Evolutionary conservation across 176 grass and related monocot genomes (phyloP).

Genomic region (Phyllostachys edulis): DNA sequence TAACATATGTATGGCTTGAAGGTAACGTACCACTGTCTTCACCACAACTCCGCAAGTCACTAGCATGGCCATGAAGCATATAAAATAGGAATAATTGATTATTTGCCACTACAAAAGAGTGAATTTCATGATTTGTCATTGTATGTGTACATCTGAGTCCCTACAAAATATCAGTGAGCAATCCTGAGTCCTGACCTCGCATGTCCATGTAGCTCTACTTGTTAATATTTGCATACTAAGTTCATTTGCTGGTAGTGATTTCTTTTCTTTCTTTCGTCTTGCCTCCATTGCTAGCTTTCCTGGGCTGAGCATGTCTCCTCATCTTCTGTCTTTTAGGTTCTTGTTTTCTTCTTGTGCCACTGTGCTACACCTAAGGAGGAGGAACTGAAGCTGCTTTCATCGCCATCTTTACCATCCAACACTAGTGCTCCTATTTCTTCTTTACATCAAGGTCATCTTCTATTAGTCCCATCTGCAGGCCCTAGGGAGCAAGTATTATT

Average conservation of each 20-base stretch:
- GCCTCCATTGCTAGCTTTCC: constrained; percentile 17
- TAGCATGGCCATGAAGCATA: constrained; percentile 29
- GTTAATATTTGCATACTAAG: constrained; percentile 12
- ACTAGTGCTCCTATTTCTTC: neutral
- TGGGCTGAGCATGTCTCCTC: constrained; percentile 42
- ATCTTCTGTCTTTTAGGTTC: constrained; percentile 29
- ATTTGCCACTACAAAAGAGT: too few species aligned
- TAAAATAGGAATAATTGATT: too few species aligned
- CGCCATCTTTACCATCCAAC: neutral
- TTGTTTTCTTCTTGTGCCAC: constrained; percentile 16
- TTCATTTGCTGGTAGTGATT: constrained; percentile 8
- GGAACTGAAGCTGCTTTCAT: constrained; percentile 32
- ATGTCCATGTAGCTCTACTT: constrained; percentile 6
- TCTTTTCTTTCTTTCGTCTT: neutral
- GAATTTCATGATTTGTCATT: too few species aligned
- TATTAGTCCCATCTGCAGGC: constrained; percentile 23
- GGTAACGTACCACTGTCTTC: constrained; percentile 21
- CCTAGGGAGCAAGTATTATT: neutral
- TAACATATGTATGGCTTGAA: constrained; percentile 20
- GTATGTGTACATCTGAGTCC: too few species aligned
- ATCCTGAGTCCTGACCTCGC: constrained; percentile 4
- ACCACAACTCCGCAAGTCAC: constrained; percentile 19
- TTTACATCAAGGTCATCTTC: constrained; percentile 34
- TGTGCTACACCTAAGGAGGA: constrained; percentile 3
- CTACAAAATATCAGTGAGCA: constrained; percentile 37